Conservation (phyloP, 2,329 filamentous ascomycete species). For the Bipolaris gigantea region DNA sequence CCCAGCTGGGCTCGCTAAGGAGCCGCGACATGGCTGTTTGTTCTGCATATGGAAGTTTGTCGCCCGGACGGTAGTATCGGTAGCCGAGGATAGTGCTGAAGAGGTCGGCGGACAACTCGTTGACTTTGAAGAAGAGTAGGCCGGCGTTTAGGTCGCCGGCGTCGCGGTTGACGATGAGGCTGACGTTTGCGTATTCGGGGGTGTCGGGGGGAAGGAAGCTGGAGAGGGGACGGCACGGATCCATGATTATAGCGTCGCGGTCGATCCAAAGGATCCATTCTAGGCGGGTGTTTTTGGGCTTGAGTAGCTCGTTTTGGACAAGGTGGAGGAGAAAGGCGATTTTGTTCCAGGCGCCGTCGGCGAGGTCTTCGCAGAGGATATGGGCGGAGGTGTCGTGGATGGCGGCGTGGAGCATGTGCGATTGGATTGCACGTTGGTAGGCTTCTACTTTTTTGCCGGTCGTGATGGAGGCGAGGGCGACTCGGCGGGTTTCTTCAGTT, state of each 20-base stretch:
- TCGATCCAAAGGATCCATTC: slow-evolving; percentile 52
- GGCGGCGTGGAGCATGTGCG: slow-evolving; percentile 47
- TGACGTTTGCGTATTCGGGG: slow-evolving; percentile 18
- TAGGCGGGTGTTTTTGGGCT: slow-evolving; percentile 44
- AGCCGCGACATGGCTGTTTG: slow-evolving; percentile 48
- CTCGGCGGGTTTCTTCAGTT: slow-evolving; percentile 12
- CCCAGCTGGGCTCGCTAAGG: slow-evolving; percentile 39
- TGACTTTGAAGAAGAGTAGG: slow-evolving; percentile 47
- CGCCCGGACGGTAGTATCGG: slow-evolving; percentile 43
- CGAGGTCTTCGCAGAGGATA: slow-evolving; percentile 46
- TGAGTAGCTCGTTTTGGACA: slow-evolving; percentile 40
- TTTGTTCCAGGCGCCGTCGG: slow-evolving; percentile 52
- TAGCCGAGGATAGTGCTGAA: slow-evolving; percentile 46
- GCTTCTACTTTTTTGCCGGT: slow-evolving; percentile 32
- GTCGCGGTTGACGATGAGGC: slow-evolving; percentile 46
- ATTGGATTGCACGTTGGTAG: slow-evolving; percentile 48
- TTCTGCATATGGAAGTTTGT: slow-evolving; percentile 41
- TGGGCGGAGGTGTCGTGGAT: slow-evolving; percentile 48
- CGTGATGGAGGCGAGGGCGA: slow-evolving; percentile 45
- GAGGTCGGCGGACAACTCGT: slow-evolving; percentile 44
- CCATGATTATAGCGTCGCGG: slow-evolving; percentile 49
- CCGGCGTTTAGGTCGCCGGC: slow-evolving; percentile 49
- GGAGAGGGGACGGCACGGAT: slow-evolving; percentile 47
- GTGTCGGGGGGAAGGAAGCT: slow-evolving; percentile 42
- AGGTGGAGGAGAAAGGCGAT: slow-evolving; percentile 50